These are phyloP conservation scores for Aspergillus incahuasiensis DNA, from an alignment of 495 filamentous ascomycete species.

Conservation along the genomic window DNA sequence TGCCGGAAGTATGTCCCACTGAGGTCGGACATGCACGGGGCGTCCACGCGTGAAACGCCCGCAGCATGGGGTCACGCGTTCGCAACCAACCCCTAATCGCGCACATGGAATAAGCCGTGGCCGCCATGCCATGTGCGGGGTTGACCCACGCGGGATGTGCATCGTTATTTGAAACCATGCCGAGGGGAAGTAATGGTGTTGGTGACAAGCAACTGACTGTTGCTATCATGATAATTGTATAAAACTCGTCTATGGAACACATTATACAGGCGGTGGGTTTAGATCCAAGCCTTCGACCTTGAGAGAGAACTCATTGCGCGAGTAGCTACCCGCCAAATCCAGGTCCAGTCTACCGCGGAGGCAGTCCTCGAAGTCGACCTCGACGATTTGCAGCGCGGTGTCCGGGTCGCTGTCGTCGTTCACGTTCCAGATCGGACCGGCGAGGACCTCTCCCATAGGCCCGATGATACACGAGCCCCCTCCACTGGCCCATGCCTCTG, in stretches of 20 bases:
- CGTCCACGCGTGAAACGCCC: no score
- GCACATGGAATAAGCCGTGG: no score
- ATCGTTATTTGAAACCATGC: no score
- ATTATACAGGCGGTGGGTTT: constrained; percentile 58
- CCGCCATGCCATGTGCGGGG: no score
- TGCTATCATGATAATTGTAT: background rate
- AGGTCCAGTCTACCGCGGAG: constrained; percentile 57
- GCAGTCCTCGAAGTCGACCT: constrained; percentile 62
- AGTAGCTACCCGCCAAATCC: constrained; percentile 75
- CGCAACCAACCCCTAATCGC: no score
- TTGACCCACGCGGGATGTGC: no score
- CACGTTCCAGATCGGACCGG: constrained; percentile 79
- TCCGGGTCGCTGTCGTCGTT: constrained; percentile 44
- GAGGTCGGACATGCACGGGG: no score
- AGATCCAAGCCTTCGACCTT: constrained; percentile 71
- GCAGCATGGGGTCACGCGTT: no score
- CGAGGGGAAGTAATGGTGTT: no score
- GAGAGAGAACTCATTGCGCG: constrained; percentile 78
- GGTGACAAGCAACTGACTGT: no score
- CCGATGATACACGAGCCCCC: constrained; percentile 82
- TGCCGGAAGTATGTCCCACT: no score
- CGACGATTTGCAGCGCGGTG: constrained; percentile 12
- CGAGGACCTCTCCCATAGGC: constrained; percentile 71
- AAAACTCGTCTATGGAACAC: background rate
- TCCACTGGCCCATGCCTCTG: constrained; percentile 27